These are phyloP conservation scores for Leucocoprinus birnbaumii DNA, from an alignment of 768 basidiomycete genomes.

Conservation along the genomic window DNA sequence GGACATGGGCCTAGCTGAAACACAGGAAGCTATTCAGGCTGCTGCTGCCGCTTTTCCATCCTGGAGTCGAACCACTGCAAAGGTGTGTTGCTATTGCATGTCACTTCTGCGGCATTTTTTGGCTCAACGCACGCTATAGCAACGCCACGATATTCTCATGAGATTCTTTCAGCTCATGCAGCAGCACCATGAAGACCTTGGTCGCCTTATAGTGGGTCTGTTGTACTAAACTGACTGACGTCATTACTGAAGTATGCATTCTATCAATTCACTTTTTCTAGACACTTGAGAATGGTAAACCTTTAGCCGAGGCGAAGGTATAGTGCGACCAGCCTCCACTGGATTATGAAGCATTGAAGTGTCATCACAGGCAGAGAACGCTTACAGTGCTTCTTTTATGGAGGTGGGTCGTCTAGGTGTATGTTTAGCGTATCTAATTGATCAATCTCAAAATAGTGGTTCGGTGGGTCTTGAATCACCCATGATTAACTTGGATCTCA, in stretches of 20 bases:
- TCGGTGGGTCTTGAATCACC: slow-evolving; percentile 46
- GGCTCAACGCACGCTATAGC: slow-evolving; percentile 31
- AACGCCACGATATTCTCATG: slow-evolving; percentile 80
- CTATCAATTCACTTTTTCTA: no score
- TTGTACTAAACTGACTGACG: slow-evolving; percentile 14
- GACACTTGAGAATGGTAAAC: slow-evolving; percentile 97
- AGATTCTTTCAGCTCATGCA: slow-evolving; percentile 80
- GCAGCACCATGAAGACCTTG: slow-evolving; percentile 84
- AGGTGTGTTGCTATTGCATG: slow-evolving; percentile 61
- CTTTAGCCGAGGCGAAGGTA: slow-evolving; percentile 80
- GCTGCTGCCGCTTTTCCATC: slow-evolving; percentile 78
- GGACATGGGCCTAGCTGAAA: slow-evolving; percentile 86
- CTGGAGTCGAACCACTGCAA: slow-evolving; percentile 88
- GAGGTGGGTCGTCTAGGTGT: slow-evolving; percentile 47
- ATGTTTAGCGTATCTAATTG: neutral
- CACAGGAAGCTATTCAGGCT: slow-evolving; percentile 79
- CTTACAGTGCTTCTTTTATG: slow-evolving; percentile 82
- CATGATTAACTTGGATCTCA: slow-evolving; percentile 7
- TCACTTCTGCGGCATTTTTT: neutral
- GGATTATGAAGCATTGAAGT: neutral
- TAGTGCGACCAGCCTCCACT: neutral
- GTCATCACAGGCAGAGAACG: slow-evolving; percentile 68
- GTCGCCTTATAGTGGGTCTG: slow-evolving; percentile 72
- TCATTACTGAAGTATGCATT: slow-evolving; percentile 19
- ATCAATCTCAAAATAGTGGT: slow-evolving; percentile 55